Evolutionary conservation across 1,284 basidiomycete species (phyloP).

Genomic region (Ceratobasidium sp.): DNA sequence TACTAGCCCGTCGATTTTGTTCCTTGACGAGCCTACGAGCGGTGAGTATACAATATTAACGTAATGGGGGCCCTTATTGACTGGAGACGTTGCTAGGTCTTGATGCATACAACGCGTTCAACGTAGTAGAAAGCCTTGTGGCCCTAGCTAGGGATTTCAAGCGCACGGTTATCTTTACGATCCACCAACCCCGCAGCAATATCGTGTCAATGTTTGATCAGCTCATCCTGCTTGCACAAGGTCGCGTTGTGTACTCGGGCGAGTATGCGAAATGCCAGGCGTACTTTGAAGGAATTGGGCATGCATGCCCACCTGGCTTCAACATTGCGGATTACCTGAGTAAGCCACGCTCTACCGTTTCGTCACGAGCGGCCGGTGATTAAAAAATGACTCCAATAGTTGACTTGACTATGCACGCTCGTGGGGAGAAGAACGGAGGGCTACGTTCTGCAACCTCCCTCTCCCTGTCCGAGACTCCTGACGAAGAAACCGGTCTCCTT

Average conservation of each 20-base stretch:
- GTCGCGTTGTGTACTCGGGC: constrained; percentile 86
- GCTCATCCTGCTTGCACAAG: constrained; percentile 84
- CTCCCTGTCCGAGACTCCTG: constrained; percentile 59
- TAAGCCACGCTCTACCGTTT: constrained; percentile 57
- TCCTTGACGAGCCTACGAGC: constrained; percentile 96
- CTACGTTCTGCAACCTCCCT: constrained; percentile 25
- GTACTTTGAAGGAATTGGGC: constrained; percentile 83
- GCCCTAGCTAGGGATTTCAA: constrained; percentile 89
- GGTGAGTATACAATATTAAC: constrained; percentile 62
- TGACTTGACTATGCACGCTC: constrained; percentile 85
- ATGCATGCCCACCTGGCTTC: constrained; percentile 92
- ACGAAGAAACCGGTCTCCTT: constrained; percentile 61
- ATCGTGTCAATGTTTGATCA: constrained; percentile 97
- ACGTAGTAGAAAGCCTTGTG: constrained; percentile 90
- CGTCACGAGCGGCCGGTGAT: constrained; percentile 4
- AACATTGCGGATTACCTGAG: constrained; percentile 97
- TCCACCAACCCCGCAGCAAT: constrained; percentile 98
- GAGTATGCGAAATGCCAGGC: constrained; percentile 76
- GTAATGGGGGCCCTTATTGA: background rate
- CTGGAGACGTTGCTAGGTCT: constrained; percentile 65
- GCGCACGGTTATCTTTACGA: constrained; percentile 96
- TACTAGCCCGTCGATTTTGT: constrained; percentile 93
- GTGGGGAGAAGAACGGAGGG: constrained; percentile 55
- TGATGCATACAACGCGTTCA: constrained; percentile 95
- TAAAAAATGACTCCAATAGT: constrained; percentile 63